Conservation (phyloP, 495 filamentous ascomycete species). For the Xylaria grammica region DNA sequence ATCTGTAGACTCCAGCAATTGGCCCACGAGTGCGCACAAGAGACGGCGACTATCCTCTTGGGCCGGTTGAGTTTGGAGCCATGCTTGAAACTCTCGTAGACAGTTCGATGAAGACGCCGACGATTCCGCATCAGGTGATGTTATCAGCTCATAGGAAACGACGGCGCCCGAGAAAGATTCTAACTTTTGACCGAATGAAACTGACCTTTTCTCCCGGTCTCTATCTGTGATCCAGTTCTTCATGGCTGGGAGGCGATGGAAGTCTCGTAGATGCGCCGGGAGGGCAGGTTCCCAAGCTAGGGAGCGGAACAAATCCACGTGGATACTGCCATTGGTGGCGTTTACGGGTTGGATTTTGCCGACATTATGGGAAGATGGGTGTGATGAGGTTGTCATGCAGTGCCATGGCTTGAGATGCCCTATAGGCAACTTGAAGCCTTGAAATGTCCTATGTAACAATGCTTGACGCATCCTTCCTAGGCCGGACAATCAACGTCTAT, state of each 20-base stretch:
- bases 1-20: constrained; percentile 1
- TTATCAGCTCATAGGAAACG: constrained; percentile 11
- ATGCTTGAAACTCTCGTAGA: neutral
- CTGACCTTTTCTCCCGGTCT: neutral
- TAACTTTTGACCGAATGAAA: constrained; percentile 1
- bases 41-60: neutral
- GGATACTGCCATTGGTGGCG: neutral
- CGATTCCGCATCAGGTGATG: neutral
- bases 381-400: neutral
- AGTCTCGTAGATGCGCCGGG: constrained; percentile 12
- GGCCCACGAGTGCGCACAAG: neutral
- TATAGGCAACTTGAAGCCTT: neutral
- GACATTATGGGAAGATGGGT: neutral
- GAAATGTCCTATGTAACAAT: neutral
- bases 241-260: constrained; percentile 16
- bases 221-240: neutral
- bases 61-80: neutral
- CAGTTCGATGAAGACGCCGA: neutral
- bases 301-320: constrained; percentile 13
- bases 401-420: neutral
- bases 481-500: too few relatives aligned
- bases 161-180: neutral
- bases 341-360: neutral
- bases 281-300: constrained; percentile 16
- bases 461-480: neutral